These are phyloP conservation scores for Fusarium tricinctum DNA, from an alignment of 2,329 filamentous ascomycete species.

Conservation along the genomic window DNA sequence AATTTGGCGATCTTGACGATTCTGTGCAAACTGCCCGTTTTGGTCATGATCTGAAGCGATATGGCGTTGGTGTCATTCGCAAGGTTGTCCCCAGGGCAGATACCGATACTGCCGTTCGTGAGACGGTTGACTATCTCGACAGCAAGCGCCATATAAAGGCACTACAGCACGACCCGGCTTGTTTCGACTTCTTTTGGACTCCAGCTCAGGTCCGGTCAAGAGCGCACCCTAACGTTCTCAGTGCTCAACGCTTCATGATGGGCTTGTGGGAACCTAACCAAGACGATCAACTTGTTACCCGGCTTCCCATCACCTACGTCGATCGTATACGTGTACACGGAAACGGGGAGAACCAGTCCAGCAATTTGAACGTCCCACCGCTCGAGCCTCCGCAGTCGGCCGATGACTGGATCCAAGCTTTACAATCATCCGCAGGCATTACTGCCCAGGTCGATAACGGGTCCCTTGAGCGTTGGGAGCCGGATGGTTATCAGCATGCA, in stretches of 20 bases:
- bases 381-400: conserved; percentile 52
- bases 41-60: conserved; percentile 68
- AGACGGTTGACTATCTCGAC: conserved; percentile 68
- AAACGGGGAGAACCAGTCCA: conserved; percentile 53
- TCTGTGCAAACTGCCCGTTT: conserved; percentile 67
- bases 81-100: conserved; percentile 71
- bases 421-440: conserved; percentile 62
- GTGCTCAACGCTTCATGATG: conserved; percentile 76
- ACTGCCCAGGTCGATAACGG: conserved; percentile 80
- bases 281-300: conserved; percentile 70
- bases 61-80: conserved; percentile 75
- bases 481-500: conserved; percentile 73
- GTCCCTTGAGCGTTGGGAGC: conserved; percentile 79
- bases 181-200: conserved; percentile 82
- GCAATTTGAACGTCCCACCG: conserved; percentile 40
- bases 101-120: conserved; percentile 70
- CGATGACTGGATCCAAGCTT: conserved; percentile 57
- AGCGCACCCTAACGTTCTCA: conserved; percentile 73
- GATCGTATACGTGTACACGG: conserved; percentile 77
- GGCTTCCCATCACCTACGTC: conserved; percentile 75
- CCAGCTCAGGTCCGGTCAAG: conserved; percentile 77
- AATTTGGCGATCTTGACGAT: conserved; percentile 65
- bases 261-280: conserved; percentile 71
- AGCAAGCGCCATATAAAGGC: conserved; percentile 50
- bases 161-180: conserved; percentile 68